Evolutionary conservation across 2,329 filamentous ascomycete genomes (phyloP), one percentile per base, ranked within the genome.

Genomic region (Teratosphaeria viscida): DNA sequence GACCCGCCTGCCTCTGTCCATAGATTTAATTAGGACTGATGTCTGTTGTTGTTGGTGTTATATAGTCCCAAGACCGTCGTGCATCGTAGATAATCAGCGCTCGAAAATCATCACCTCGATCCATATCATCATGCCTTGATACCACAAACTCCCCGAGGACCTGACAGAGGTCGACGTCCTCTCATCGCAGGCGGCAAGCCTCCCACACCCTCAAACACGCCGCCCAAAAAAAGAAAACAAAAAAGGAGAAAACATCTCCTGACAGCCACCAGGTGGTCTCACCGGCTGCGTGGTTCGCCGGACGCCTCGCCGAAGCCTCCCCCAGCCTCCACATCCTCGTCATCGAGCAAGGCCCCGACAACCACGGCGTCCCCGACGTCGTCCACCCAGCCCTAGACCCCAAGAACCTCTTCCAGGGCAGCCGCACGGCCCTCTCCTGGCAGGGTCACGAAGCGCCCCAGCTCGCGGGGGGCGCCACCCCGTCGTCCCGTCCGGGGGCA

Each of bases 291-390:
- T 81, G n/a, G 70, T 81, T 81, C 35, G 80, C 81, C 16, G 76
- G 73, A 5, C 73, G 81, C 54, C 75, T 83, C 1, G 78, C 80
- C 5, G 77, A 78, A 57, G 78, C 80, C 0, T 76, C 81, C 58
- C 79, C 79, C 0, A 70, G 72, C n/a, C 69, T 82, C 3, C 76
- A 75, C 10, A 77, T 83, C 54, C 71, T 83, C 12, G 71, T 84
- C 6, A 77, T 84, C 56, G 82, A 85, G 65, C 72, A 75, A 32
- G 82, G 82, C 0, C 74, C 73, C 23, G 80, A 83, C 67, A 83
- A 80, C 64, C 77, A 78, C 62, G 73, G 80, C 63, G 73, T 78
- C 56, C 77, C 78, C 0, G 76, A 72, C 16, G 73, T 84, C n/a
- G 71, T 78, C 7, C 76, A 79, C 52, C 82, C 82, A 1, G 81